These are phyloP conservation scores for Fraxinus platypoda DNA, from an alignment of 305 asterid species.

Conservation along the genomic window DNA sequence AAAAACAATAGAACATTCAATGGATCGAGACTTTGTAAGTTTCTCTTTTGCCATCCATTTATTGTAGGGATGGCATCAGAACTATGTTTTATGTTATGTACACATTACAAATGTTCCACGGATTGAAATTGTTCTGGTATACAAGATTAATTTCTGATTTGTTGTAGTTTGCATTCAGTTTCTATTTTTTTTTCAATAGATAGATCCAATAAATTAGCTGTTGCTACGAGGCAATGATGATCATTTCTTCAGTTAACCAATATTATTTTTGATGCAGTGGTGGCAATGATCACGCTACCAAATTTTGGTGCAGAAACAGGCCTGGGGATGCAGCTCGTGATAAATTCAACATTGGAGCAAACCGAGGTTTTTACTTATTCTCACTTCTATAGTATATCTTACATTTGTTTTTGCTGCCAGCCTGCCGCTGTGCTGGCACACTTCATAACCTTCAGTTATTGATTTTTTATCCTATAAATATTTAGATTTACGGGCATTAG, in stretches of 20 bases:
- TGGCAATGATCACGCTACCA: slow-evolving; percentile 92
- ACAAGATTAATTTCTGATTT: background rate
- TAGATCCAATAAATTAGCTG: background rate
- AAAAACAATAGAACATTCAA: background rate
- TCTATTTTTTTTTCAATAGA: background rate
- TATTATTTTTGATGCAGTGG: slow-evolving; percentile 73
- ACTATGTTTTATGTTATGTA: background rate
- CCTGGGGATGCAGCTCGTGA: slow-evolving; percentile 96
- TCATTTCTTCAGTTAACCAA: background rate
- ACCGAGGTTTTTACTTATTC: slow-evolving; percentile 46
- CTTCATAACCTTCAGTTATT: slow-evolving; percentile 11
- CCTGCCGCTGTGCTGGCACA: slow-evolving; percentile 15
- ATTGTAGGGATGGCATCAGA: background rate
- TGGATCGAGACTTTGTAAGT: background rate
- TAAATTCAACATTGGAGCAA: slow-evolving; percentile 56
- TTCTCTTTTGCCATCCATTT: background rate
- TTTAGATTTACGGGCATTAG: slow-evolving; percentile 5
- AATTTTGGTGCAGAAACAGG: slow-evolving; percentile 99
- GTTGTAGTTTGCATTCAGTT: background rate
- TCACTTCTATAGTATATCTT: slow-evolving; percentile 11
- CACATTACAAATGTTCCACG: background rate
- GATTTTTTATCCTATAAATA: background rate
- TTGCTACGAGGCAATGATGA: slow-evolving; percentile 6
- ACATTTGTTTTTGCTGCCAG: slow-evolving; percentile 2
- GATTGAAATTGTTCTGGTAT: background rate